These are phyloP conservation scores for Trypanosoma avium DNA, from an alignment of 208 protist genomes.

Conservation along the genomic window DNA sequence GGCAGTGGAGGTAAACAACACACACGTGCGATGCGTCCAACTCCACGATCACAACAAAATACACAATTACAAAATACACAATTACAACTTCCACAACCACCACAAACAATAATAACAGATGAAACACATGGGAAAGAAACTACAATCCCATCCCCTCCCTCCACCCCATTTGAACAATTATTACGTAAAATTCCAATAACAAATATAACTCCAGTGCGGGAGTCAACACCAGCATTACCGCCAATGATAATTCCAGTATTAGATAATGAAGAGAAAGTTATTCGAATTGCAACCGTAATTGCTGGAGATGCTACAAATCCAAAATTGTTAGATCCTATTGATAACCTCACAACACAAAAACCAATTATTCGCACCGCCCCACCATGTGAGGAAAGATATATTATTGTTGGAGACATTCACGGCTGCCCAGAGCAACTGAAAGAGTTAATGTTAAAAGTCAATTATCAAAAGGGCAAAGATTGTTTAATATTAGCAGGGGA, in stretches of 20 bases:
- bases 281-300: conserved; percentile 9
- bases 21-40: conserved; percentile 10
- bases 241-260: conserved; percentile 13
- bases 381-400: conserved; percentile 51
- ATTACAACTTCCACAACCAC: not conserved
- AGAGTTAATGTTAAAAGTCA: conserved; percentile 75
- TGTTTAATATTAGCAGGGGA: conserved; percentile 85
- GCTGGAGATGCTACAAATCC: conserved; percentile 36
- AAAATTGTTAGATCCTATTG: conserved; percentile 47
- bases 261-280: conserved; percentile 10
- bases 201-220: conserved; percentile 15
- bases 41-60: conserved; percentile 12
- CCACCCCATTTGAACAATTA: conserved; percentile 10
- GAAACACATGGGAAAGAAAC: too few relatives aligned
- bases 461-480: conserved; percentile 72
- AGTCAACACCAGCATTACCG: conserved; percentile 6
- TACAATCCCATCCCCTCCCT: too few relatives aligned
- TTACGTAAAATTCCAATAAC: not conserved
- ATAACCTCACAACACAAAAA: conserved; percentile 57
- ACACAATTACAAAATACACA: not conserved
- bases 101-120: too few relatives aligned
- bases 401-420: conserved; percentile 91
- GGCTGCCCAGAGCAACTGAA: conserved; percentile 84
- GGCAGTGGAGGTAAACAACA: not conserved
- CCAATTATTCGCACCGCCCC: conserved; percentile 72